phyloP scores from a whole-genome alignment of 768 basidiomycete species.

The Naganishia antarctica region DNA sequence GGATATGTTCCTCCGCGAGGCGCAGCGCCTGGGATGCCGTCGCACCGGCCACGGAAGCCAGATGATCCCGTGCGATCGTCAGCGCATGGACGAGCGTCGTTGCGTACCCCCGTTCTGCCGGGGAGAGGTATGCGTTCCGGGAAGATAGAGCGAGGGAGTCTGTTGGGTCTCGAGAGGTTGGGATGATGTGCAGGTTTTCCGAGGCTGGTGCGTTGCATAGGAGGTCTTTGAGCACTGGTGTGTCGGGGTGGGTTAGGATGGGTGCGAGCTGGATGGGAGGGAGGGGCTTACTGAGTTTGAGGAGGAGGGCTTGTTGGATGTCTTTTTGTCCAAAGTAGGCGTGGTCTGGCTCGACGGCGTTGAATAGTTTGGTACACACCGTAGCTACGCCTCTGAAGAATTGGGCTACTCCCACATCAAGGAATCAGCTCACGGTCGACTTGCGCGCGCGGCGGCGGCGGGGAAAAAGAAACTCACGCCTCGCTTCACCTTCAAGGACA shows the following conservation, averaged over 20 bases:
- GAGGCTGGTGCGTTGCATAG: conserved; percentile 71
- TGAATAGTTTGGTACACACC: conserved; percentile 90
- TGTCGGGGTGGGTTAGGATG: neutral
- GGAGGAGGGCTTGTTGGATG: conserved; percentile 87
- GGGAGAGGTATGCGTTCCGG: conserved; percentile 74
- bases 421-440: neutral
- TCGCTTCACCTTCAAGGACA: conserved; percentile 82
- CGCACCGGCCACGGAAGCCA: conserved; percentile 31
- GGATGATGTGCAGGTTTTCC: conserved; percentile 74
- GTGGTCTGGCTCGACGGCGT: conserved; percentile 82
- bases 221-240: conserved; percentile 64
- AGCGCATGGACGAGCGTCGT: conserved; percentile 69
- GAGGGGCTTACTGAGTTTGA: conserved; percentile 54
- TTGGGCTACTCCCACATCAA: conserved; percentile 57
- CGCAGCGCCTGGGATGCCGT: conserved; percentile 31
- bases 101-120: conserved; percentile 61
- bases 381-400: conserved; percentile 97
- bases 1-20: conserved; percentile 34
- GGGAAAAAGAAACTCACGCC: too few species aligned
- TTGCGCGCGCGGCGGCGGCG: too few species aligned
- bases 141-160: conserved; percentile 81
- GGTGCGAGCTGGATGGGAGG: neutral
- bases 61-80: conserved; percentile 52
- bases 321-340: conserved; percentile 98
- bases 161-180: conserved; percentile 65